Conservation (phyloP, 768 basidiomycete species). For the Cyclocybe cylindracea region DNA sequence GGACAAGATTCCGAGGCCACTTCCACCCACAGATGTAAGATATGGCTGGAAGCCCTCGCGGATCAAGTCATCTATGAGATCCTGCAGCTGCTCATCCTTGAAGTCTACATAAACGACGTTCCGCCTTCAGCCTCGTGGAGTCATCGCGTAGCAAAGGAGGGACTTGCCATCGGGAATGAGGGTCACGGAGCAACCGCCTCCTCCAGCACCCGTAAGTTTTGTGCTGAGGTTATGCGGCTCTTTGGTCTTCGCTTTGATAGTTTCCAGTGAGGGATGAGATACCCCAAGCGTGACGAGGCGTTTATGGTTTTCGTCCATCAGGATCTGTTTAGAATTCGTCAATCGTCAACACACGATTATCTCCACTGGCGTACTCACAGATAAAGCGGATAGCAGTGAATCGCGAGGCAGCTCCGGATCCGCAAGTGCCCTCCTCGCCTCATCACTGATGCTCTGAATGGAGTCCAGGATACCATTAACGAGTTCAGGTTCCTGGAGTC, state of each 20-base stretch:
- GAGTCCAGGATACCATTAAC: conserved; percentile 75
- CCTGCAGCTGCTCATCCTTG: conserved; percentile 53
- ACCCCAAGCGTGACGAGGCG: conserved; percentile 86
- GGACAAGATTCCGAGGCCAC: conserved; percentile 85
- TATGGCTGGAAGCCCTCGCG: conserved; percentile 77
- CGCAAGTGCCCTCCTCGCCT: conserved; percentile 73
- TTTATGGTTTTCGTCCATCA: conserved; percentile 89
- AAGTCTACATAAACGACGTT: conserved; percentile 57
- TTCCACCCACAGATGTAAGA: conserved; percentile 91
- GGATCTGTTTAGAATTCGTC: conserved; percentile 44
- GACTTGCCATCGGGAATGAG: conserved; percentile 88
- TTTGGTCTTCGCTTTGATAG: conserved; percentile 72
- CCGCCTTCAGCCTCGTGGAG: conserved; percentile 22
- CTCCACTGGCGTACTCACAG: conserved; percentile 50
- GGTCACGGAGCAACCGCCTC: conserved; percentile 97
- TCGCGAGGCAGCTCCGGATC: conserved; percentile 72
- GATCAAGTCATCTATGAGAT: conserved; percentile 61
- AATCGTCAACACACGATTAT: conserved; percentile 1
- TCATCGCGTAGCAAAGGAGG: conserved; percentile 1
- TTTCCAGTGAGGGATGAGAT: conserved; percentile 87
- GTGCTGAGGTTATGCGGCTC: conserved; percentile 74
- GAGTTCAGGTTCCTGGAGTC: conserved; percentile 74
- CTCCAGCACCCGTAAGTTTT: conserved; percentile 97
- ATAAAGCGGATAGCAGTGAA: conserved; percentile 63
- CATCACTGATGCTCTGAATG: conserved; percentile 85